These are phyloP conservation scores for Collybia sordida DNA, from an alignment of 768 basidiomycete species.

Conservation along the genomic window DNA sequence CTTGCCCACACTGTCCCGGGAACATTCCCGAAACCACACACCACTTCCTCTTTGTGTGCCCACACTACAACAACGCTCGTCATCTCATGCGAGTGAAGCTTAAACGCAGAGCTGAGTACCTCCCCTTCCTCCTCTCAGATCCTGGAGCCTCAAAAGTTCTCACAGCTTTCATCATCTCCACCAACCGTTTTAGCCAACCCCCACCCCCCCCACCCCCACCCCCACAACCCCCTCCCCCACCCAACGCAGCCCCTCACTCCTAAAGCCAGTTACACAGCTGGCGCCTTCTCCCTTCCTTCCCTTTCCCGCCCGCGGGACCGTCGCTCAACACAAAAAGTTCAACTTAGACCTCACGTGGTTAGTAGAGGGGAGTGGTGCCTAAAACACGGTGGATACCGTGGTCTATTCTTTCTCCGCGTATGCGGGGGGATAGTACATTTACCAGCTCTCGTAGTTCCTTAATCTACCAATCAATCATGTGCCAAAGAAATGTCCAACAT, in stretches of 20 bases:
- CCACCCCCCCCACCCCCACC: not conserved
- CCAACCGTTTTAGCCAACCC: conserved; percentile 4
- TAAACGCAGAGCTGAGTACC: conserved; percentile 9
- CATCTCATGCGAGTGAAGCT: conserved; percentile 2
- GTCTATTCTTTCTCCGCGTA: no score
- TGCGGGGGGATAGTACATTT: no score
- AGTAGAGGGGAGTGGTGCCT: no score
- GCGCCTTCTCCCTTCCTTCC: not conserved
- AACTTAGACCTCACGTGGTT: no score
- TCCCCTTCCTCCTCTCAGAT: not conserved
- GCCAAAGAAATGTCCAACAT: no score
- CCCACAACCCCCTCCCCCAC: not conserved
- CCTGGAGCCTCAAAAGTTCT: conserved; percentile 1
- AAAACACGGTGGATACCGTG: no score
- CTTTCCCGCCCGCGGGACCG: not conserved
- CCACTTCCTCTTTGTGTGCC: no score
- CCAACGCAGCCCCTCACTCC: not conserved
- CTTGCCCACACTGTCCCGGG: conserved; percentile 17
- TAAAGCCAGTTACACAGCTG: no score
- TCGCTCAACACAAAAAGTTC: no score
- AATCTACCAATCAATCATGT: no score
- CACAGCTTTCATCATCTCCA: conserved; percentile 5
- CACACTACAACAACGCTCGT: conserved; percentile 5
- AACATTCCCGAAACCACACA: no score
- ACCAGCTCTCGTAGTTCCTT: no score